A percentile compares a stretch with the other conserved stretches of the same genome.
Evolutionary conservation across 169 alveolate species (phyloP).

Genomic region (Eimeria sp.): DNA sequence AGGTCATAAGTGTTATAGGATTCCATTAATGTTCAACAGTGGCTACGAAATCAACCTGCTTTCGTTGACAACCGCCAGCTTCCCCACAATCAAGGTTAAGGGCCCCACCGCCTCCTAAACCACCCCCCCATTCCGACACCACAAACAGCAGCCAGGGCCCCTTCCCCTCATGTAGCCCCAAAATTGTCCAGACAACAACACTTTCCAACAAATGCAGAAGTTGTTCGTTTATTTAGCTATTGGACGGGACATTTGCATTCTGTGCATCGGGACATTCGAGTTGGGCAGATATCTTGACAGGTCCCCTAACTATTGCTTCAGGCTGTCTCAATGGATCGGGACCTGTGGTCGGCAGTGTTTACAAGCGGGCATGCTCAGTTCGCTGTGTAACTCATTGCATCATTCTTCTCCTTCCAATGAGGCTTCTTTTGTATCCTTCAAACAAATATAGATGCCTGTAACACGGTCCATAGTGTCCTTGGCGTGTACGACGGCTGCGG

Average conservation of each 20-base stretch:
- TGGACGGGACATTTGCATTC: not conserved
- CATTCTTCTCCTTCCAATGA: not conserved
- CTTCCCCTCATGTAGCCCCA: not conserved
- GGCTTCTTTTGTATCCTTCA: not conserved
- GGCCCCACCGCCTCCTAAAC: not conserved
- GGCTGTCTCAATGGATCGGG: conserved; percentile 64
- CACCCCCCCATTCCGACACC: not conserved
- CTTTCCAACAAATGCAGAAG: not conserved
- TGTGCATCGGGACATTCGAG: not conserved
- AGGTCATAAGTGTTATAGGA: not conserved
- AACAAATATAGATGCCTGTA: not conserved
- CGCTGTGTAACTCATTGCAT: not conserved
- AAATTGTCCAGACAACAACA: not conserved
- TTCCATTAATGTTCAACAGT: not conserved
- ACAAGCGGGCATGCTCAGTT: not conserved
- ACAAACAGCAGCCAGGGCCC: not conserved
- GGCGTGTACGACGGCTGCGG: not conserved
- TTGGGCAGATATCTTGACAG: not conserved
- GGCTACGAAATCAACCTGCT: not conserved
- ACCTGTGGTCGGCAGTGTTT: not conserved
- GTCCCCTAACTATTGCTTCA: not conserved
- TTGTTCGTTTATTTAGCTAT: not conserved
- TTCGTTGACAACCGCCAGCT: not conserved
- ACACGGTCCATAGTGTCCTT: not conserved
- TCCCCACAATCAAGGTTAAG: not conserved